Evolutionary conservation across 2,329 filamentous ascomycete species (phyloP).

Genomic region (Pyrenochaeta sp.): DNA sequence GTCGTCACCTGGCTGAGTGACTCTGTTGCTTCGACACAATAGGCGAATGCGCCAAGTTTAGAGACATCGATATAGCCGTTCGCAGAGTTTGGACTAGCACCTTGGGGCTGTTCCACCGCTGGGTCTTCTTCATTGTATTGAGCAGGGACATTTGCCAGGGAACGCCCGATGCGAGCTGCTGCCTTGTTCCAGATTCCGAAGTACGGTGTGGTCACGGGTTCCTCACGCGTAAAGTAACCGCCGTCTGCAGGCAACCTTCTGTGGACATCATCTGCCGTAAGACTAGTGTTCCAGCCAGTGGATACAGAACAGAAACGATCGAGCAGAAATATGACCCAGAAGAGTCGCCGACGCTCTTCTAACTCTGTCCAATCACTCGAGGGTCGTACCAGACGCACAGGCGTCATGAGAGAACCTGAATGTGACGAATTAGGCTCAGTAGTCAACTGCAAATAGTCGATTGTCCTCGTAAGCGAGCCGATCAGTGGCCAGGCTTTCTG

Average conservation of each 20-base stretch:
- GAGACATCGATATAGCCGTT: slow-evolving; percentile 46
- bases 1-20: slow-evolving; percentile 46
- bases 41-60: slow-evolving; percentile 46
- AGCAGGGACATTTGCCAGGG: slow-evolving; percentile 42
- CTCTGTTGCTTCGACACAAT: slow-evolving; percentile 46
- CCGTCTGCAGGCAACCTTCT: slow-evolving; percentile 44
- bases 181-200: slow-evolving; percentile 49
- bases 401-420: slow-evolving; percentile 40
- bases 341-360: slow-evolving; percentile 42
- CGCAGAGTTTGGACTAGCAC: slow-evolving; percentile 40
- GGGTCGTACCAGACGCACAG: slow-evolving; percentile 34
- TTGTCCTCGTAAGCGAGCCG: slow-evolving; percentile 44
- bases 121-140: slow-evolving; percentile 47
- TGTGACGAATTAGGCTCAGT: slow-evolving; percentile 37
- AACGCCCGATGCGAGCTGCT: slow-evolving; percentile 42
- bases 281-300: slow-evolving; percentile 45
- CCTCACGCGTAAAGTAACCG: slow-evolving; percentile 45
- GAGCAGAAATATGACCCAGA: slow-evolving; percentile 46
- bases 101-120: slow-evolving; percentile 29
- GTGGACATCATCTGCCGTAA: slow-evolving; percentile 47
- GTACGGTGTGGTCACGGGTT: slow-evolving; percentile 43
- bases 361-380: slow-evolving; percentile 42
- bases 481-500: slow-evolving; percentile 44
- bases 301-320: slow-evolving; percentile 45
- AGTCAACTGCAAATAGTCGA: slow-evolving; percentile 45